Conservation (phyloP, 2,329 filamentous ascomycete species). For the Knoxdaviesia proteae region DNA sequence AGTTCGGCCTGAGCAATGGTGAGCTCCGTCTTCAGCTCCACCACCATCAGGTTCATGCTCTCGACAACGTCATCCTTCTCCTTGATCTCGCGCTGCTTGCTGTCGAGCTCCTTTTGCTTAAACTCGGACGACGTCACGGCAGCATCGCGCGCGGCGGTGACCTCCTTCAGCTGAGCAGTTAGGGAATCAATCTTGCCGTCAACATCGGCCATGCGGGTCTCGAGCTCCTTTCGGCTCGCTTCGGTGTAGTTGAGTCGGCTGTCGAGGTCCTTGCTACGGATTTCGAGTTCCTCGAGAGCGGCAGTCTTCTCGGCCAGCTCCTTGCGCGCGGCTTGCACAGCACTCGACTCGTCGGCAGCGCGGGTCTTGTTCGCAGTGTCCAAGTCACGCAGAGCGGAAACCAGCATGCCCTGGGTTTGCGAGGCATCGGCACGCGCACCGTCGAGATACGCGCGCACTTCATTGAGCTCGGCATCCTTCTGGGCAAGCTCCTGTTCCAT, state of each 20-base stretch:
- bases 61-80: slow-evolving; percentile 30
- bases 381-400: slow-evolving; percentile 6
- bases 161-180: slow-evolving; percentile 14
- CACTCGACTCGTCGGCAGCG: slow-evolving; percentile 5
- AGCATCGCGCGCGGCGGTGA: slow-evolving; percentile 14
- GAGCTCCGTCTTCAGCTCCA: slow-evolving; percentile 39
- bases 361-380: slow-evolving; percentile 7
- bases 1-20: slow-evolving; percentile 40
- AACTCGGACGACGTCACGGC: slow-evolving; percentile 16
- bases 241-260: slow-evolving; percentile 4
- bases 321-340: slow-evolving; percentile 14
- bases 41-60: slow-evolving; percentile 26
- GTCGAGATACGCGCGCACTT: slow-evolving; percentile 5
- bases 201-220: slow-evolving; percentile 7
- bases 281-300: slow-evolving; percentile 19
- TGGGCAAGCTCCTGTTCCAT: slow-evolving; percentile 4
- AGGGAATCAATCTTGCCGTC: slow-evolving; percentile 15
- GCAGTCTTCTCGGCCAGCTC: slow-evolving; percentile 20
- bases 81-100: slow-evolving; percentile 16
- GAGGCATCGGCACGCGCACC: slow-evolving; percentile 4
- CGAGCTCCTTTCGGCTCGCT: slow-evolving; percentile 4
- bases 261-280: slow-evolving; percentile 6
- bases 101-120: slow-evolving; percentile 21
- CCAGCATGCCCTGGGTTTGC: slow-evolving; percentile 10
- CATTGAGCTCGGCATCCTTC: slow-evolving; percentile 5